Conservation (phyloP, 805 yeast species). For the Barnettozyma populi region DNA sequence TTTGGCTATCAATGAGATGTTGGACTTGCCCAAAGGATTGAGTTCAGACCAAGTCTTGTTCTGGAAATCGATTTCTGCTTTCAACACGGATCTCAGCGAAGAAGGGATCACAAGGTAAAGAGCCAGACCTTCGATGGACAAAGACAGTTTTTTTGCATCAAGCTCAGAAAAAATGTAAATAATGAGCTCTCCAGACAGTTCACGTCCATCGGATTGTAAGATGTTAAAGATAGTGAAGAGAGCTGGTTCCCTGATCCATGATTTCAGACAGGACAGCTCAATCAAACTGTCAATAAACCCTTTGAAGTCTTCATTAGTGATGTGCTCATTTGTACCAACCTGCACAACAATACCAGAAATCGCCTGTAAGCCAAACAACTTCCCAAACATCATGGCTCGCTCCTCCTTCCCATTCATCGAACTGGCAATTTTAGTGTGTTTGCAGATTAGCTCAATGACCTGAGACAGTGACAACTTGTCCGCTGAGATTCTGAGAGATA, state of each 20-base stretch:
- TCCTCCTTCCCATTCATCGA: conserved; percentile 74
- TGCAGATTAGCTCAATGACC: conserved; percentile 31
- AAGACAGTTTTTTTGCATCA: conserved; percentile 48
- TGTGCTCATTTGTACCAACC: conserved; percentile 3
- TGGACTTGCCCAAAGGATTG: conserved; percentile 71
- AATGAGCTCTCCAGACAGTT: conserved; percentile 17
- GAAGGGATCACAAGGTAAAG: conserved; percentile 52
- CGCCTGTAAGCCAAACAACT: conserved; percentile 78
- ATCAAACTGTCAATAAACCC: conserved; percentile 43
- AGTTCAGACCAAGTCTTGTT: conserved; percentile 55
- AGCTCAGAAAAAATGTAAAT: conserved; percentile 36
- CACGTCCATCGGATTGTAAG: conserved; percentile 26
- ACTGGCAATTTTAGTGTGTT: conserved; percentile 34
- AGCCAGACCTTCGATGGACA: conserved; percentile 78
- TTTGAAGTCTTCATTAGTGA: conserved; percentile 27
- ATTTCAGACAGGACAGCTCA: conserved; percentile 55
- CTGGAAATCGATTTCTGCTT: conserved; percentile 10
- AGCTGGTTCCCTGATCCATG: conserved; percentile 85
- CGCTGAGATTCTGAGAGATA: conserved; percentile 31
- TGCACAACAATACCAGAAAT: conserved; percentile 40
- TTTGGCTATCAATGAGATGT: conserved; percentile 53
- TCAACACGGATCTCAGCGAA: conserved; percentile 9
- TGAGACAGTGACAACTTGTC: conserved; percentile 32
- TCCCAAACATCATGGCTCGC: conserved; percentile 75
- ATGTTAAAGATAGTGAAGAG: conserved; percentile 64